phyloP scores from a whole-genome alignment of 2,329 filamentous ascomycete species.

The Trichoderma semiorbis region DNA sequence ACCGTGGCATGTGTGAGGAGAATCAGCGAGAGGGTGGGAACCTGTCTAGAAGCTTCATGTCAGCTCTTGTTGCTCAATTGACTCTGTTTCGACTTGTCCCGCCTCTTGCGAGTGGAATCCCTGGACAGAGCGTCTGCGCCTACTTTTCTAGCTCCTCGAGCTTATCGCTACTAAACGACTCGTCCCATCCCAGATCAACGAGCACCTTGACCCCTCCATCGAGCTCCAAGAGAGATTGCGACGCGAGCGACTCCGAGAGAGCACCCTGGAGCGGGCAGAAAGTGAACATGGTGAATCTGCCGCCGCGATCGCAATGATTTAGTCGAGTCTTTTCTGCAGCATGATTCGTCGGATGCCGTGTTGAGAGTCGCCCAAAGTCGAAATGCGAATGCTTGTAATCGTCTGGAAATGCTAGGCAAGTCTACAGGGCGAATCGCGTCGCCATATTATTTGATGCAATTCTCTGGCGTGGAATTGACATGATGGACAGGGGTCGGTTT shows the following conservation, averaged over 20 bases:
- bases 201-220: conserved; percentile 96
- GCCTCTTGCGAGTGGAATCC: neutral
- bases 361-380: neutral
- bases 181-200: conserved; percentile 94
- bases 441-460: neutral
- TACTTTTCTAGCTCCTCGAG: conserved; percentile 89
- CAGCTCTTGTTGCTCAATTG: conserved; percentile 19
- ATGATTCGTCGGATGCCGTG: neutral
- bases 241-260: conserved; percentile 79
- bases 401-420: neutral
- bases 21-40: conserved; percentile 87
- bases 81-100: neutral
- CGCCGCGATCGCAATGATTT: conserved; percentile 14
- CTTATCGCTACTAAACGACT: conserved; percentile 77
- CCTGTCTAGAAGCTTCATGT: conserved; percentile 56
- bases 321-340: conserved; percentile 7
- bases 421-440: neutral
- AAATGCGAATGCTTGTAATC: neutral
- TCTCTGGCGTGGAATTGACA: neutral
- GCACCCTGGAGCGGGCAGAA: conserved; percentile 92
- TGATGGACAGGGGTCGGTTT: neutral
- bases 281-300: conserved; percentile 72
- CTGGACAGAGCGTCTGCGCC: conserved; percentile 23
- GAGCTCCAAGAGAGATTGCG: conserved; percentile 92
- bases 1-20: conserved; percentile 92